phyloP scores from a whole-genome alignment of 805 yeast genomes.

The Wickerhamomyces subpelliculosus region DNA sequence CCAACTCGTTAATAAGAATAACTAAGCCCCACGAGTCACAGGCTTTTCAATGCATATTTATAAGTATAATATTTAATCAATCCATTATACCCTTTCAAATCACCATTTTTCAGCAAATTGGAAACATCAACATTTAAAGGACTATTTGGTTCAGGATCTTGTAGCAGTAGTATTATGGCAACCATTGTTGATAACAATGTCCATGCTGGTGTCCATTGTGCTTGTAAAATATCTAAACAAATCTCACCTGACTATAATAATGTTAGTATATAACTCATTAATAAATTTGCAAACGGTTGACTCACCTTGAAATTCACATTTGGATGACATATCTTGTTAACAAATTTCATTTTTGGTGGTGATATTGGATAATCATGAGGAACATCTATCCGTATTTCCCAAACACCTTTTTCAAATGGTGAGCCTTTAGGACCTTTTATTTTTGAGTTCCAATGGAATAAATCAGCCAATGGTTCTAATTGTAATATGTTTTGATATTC shows the following conservation, averaged over 20 bases:
- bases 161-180: constrained; percentile 51
- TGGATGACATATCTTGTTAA: constrained; percentile 36
- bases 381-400: constrained; percentile 41
- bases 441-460: constrained; percentile 45
- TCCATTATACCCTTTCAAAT: constrained; percentile 34
- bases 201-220: constrained; percentile 74
- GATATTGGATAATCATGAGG: constrained; percentile 45
- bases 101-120: constrained; percentile 45
- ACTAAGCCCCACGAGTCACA: too few relatives aligned
- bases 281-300: background rate
- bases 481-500: constrained; percentile 27
- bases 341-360: constrained; percentile 52
- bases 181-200: constrained; percentile 45
- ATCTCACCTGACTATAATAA: constrained; percentile 49
- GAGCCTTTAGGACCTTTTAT: constrained; percentile 48
- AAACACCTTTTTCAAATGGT: constrained; percentile 44
- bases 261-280: background rate
- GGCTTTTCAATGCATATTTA: constrained; percentile 11
- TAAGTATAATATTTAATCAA: constrained; percentile 33
- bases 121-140: constrained; percentile 70
- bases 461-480: constrained; percentile 41
- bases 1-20: too few relatives aligned
- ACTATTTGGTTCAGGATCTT: constrained; percentile 63
- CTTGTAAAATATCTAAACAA: constrained; percentile 58
- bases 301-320: constrained; percentile 33